phyloP scores from a whole-genome alignment of 805 yeast species.

The Saccharomycopsis schoenii region DNA sequence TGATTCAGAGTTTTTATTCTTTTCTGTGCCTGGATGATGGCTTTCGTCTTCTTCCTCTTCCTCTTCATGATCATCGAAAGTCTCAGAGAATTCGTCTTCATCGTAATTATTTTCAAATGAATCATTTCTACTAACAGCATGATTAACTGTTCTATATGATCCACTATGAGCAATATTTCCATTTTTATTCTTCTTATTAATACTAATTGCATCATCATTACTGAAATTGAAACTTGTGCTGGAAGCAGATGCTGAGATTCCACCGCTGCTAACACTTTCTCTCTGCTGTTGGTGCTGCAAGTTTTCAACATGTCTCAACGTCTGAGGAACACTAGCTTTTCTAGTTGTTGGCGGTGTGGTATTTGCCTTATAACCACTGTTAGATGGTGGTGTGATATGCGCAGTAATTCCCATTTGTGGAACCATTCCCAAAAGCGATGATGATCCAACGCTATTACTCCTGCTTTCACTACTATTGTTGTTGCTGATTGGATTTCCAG shows the following conservation, averaged over 20 bases:
- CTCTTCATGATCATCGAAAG: not conserved
- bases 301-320: not conserved
- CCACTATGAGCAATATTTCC: not conserved
- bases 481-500: not conserved
- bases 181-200: not conserved
- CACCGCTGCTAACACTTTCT: not conserved
- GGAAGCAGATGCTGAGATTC: not conserved
- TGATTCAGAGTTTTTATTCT: not conserved
- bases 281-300: not conserved
- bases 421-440: not conserved
- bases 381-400: not conserved
- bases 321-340: not conserved
- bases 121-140: not conserved
- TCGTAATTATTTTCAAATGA: not conserved
- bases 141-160: not conserved
- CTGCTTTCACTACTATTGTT: not conserved
- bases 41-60: not conserved
- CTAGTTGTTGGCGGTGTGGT: not conserved
- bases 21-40: not conserved
- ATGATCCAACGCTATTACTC: not conserved
- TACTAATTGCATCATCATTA: not conserved
- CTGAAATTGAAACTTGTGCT: not conserved
- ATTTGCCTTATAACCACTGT: not conserved
- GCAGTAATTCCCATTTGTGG: not conserved
- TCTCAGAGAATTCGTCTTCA: not conserved